Conservation (phyloP, 73 alveolate genomes). For the Paramecium bursaria region DNA sequence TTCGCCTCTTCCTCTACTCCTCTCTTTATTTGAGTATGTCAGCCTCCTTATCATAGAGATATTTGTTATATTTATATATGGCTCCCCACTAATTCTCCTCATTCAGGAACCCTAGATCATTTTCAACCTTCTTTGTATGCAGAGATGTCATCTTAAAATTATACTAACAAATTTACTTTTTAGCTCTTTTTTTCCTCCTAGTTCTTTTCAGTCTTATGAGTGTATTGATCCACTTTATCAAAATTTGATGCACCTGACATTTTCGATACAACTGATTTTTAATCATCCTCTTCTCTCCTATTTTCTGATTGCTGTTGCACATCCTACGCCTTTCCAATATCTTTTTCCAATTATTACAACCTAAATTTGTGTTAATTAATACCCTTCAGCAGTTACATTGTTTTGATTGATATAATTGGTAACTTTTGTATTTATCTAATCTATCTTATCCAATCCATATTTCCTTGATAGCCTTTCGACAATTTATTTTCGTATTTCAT, state of each 20-base stretch:
- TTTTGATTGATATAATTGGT: slow-evolving; percentile 56
- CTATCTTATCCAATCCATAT: slow-evolving; percentile 66
- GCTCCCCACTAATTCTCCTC: slow-evolving; percentile 73
- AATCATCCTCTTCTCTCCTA: slow-evolving; percentile 64
- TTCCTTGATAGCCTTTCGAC: slow-evolving; percentile 66
- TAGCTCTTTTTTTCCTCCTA: slow-evolving; percentile 10
- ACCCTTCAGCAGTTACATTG: slow-evolving; percentile 69
- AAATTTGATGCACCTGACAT: slow-evolving; percentile 72
- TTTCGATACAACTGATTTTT: slow-evolving; percentile 66
- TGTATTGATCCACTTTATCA: slow-evolving; percentile 66
- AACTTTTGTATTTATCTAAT: slow-evolving; percentile 52
- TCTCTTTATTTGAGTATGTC: slow-evolving; percentile 57
- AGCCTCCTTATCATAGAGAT: slow-evolving; percentile 64
- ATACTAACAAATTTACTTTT: neutral
- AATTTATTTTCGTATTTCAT: slow-evolving; percentile 53
- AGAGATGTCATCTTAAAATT: slow-evolving; percentile 8
- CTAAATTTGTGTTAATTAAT: neutral
- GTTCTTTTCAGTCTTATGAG: slow-evolving; percentile 62
- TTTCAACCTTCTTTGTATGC: slow-evolving; percentile 63
- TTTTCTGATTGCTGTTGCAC: slow-evolving; percentile 34
- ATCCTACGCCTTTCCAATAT: slow-evolving; percentile 47
- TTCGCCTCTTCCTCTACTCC: slow-evolving; percentile 13
- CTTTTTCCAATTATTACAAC: slow-evolving; percentile 60
- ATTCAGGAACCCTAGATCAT: slow-evolving; percentile 68
- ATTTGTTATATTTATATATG: slow-evolving; percentile 67